A percentile compares a stretch with the other conserved stretches of the same genome.
phyloP scores from a whole-genome alignment of 441 rosid genomes.

The Jatropha multifida region DNA sequence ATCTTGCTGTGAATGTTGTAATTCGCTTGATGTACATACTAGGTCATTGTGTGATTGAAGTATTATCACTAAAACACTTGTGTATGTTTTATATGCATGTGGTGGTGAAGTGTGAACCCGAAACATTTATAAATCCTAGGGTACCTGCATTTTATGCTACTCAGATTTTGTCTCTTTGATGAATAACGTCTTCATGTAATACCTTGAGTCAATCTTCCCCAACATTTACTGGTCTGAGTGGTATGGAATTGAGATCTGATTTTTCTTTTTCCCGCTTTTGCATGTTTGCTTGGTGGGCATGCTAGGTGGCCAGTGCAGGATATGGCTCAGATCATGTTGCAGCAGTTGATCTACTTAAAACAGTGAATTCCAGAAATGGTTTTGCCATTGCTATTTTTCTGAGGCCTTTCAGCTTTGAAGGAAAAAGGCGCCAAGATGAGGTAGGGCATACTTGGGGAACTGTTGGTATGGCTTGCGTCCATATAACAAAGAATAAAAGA shows the following conservation, averaged over 20 bases:
- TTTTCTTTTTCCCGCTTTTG: background rate
- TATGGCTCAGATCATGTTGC: conserved; percentile 62
- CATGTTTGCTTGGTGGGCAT: background rate
- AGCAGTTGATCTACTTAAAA: conserved; percentile 64
- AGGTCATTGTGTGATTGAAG: background rate
- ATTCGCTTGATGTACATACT: background rate
- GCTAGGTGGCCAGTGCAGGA: conserved; percentile 79
- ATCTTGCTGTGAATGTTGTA: background rate
- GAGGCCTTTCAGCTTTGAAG: conserved; percentile 95
- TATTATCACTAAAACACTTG: background rate
- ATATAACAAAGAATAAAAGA: background rate
- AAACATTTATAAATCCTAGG: background rate
- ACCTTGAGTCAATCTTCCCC: background rate
- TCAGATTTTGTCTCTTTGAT: background rate
- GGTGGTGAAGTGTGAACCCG: background rate
- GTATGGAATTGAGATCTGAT: background rate
- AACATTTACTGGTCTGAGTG: background rate
- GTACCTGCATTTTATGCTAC: background rate
- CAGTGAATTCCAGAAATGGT: conserved; percentile 48
- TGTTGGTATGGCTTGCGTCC: conserved; percentile 14
- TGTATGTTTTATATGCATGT: conserved; percentile 2
- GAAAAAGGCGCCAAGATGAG: conserved; percentile 81
- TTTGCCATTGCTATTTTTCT: conserved; percentile 64
- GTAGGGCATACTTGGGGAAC: conserved; percentile 34
- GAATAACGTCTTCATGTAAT: background rate